Conservation (phyloP, 75 land plant genomes). For the Larix kaempferi region DNA sequence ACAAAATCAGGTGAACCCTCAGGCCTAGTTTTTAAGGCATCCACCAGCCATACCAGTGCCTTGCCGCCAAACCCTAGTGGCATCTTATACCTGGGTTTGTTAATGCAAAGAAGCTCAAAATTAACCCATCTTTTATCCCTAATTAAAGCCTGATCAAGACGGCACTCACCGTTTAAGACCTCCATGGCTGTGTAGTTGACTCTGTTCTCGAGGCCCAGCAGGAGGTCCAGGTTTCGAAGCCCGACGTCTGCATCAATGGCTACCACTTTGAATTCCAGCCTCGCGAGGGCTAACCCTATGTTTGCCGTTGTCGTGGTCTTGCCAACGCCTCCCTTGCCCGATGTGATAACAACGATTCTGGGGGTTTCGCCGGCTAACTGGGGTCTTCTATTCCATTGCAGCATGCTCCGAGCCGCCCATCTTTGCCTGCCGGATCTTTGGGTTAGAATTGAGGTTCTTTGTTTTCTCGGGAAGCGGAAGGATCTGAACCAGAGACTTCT, state of each 20-base stretch:
- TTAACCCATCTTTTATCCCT: constrained; percentile 91
- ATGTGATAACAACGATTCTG: constrained; percentile 92
- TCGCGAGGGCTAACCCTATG: constrained; percentile 84
- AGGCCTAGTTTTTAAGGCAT: constrained; percentile 67
- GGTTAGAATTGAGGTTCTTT: background rate
- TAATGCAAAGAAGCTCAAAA: constrained; percentile 89
- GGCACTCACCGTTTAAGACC: constrained; percentile 94
- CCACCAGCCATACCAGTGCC: constrained; percentile 88
- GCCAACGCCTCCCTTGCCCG: constrained; percentile 98
- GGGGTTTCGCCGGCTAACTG: constrained; percentile 81
- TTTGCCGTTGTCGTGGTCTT: constrained; percentile 98
- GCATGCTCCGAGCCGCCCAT: constrained; percentile 15
- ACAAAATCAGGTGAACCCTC: constrained; percentile 86
- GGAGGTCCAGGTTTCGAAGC: constrained; percentile 94
- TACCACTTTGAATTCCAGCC: constrained; percentile 86
- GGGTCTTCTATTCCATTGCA: constrained; percentile 84
- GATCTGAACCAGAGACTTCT: background rate
- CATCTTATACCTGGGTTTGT: constrained; percentile 89
- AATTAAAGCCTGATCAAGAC: constrained; percentile 93
- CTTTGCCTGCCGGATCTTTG: background rate
- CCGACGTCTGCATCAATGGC: constrained; percentile 99
- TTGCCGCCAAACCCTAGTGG: constrained; percentile 93
- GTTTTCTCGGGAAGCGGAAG: background rate
- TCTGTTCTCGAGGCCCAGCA: constrained; percentile 98
- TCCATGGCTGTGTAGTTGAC: constrained; percentile 97